Base-by-base conservation (phyloP, 805 yeast species). In the Yarrowia sp. region DNA sequence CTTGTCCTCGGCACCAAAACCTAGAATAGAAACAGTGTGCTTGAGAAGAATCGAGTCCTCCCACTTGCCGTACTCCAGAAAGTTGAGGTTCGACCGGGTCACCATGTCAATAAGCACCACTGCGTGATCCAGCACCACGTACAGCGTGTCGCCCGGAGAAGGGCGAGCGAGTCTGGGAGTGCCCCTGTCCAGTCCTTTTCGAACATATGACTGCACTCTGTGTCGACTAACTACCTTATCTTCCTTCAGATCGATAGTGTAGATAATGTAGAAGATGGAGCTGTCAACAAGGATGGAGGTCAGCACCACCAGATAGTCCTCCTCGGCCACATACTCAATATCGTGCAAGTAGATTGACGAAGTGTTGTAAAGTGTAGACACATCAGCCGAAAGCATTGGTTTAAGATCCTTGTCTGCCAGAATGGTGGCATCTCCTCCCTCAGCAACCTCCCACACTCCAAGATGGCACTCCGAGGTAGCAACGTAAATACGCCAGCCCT, bases 41-140 rank as follows among this genome's bases (percentile, higher is more conserved):
- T 83, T 84, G 68, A 92, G 82, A 6, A 80, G 76, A 12, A 92
- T 79, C 12, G 84, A 78, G 72, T 93, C 98, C 74, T 92, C 96
- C 97, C 97, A 92, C 69, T 86, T 66, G 78, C 77, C 43, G 72
- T 72, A 67, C 62, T 58, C 73, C 72, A 35, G 71, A 69, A 46
- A 76, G 72, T 62, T 75, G 76, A 21, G 75, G 66, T 46, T 33
- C 4, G 41, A n/a, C 6, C 66, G 62, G 3, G 83, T 80, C 56
- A 83, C 78, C 10, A 87, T 77, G 69, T 89, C 96, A 1, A 89
- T 80, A 63, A 92, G 70, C 1, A 89, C 84, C 12, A 91, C 79
- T 0, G 90, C 83, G 59, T 84, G 81, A 11, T 81, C 82, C 44
- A 86, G 79, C 1, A 85, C 78, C 1, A 89, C 81, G 71, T 84